Base-by-base conservation (phyloP, 495 filamentous ascomycete genomes). In the Tirmania nivea region DNA sequence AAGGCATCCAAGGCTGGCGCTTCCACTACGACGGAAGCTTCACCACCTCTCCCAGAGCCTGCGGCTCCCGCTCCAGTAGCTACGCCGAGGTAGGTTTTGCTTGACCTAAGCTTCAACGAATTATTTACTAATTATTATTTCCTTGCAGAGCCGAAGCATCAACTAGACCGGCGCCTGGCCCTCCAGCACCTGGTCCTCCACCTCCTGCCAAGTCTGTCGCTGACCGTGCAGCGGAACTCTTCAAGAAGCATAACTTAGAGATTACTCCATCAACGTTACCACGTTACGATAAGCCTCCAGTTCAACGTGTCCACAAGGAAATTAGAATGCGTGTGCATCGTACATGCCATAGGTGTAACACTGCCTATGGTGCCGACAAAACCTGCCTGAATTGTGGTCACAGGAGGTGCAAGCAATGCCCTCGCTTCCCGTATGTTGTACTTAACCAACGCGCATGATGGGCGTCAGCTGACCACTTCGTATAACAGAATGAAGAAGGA, bases 291-390 rank as follows among this genome's bases (percentile, higher is more conserved):
- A 62, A 54, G 25, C 55, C 55, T 11, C 62, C 56, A 10, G 52
- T 51, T 3, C 56, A 64, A 49, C 82, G 89, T 25, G 79, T 94
- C 16, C 78, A 89, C 64, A 93, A 89, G 67, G 78, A 83, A 16
- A 85, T 94, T 56, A 83, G 86, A 57, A 92, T 96, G 82, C 77
- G 89, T 35, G 80, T 94, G 36, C 88, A 84, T 59, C 81, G 84
- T 52, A 78, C 72, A 53, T 92, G 85, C 61, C 85, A 92, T 63
- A 75, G 74, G 55, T 92, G 85, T 65, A 73, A 81, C 56, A 78
- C 79, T 4, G 73, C 73, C 16, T 92, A 81, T 65, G 83, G 82
- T 50, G 65, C 73, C 17, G 77, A 80, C 54, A 85, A 78, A 62
- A 68, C 77, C 47, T 92, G 85, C 66, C 65, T 69, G 57, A 76